Evolutionary conservation across 306 rosid species (phyloP).

Genomic region (Vachellia pachyceras): DNA sequence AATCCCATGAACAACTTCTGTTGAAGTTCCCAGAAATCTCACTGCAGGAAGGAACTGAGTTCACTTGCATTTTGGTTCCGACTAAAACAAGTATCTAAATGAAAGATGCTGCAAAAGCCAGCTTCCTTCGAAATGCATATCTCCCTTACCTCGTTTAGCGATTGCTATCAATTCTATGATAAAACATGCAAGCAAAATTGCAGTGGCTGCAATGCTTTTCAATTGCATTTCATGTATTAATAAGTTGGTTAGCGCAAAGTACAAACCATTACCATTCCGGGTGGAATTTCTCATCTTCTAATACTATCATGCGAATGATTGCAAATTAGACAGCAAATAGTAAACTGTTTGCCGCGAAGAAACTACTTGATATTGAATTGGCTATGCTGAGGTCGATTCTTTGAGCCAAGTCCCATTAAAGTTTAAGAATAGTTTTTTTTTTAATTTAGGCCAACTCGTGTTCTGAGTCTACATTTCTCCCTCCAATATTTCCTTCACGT

Average conservation of each 20-base stretch:
- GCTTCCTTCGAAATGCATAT: background rate
- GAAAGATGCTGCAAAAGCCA: background rate
- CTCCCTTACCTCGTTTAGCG: background rate
- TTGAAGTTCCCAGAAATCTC: slow-evolving; percentile 37
- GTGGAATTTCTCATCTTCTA: background rate
- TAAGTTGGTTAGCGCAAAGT: background rate
- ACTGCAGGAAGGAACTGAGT: slow-evolving; percentile 31
- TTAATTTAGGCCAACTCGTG: background rate
- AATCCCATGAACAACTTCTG: slow-evolving; percentile 46
- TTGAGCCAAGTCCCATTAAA: background rate
- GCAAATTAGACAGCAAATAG: background rate
- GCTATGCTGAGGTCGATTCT: background rate
- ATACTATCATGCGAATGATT: background rate
- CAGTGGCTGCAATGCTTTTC: background rate
- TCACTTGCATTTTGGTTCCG: background rate
- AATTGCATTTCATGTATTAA: background rate
- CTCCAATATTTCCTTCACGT: background rate
- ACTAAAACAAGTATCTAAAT: slow-evolving; percentile 4
- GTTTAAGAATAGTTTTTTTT: background rate
- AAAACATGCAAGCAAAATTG: background rate
- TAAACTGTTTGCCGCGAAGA: background rate
- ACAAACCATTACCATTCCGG: too few species aligned
- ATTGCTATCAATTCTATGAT: background rate
- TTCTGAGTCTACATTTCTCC: background rate
- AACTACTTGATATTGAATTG: background rate